phyloP scores from a whole-genome alignment of 805 yeast genomes.

The Isabelozyma heimii region DNA sequence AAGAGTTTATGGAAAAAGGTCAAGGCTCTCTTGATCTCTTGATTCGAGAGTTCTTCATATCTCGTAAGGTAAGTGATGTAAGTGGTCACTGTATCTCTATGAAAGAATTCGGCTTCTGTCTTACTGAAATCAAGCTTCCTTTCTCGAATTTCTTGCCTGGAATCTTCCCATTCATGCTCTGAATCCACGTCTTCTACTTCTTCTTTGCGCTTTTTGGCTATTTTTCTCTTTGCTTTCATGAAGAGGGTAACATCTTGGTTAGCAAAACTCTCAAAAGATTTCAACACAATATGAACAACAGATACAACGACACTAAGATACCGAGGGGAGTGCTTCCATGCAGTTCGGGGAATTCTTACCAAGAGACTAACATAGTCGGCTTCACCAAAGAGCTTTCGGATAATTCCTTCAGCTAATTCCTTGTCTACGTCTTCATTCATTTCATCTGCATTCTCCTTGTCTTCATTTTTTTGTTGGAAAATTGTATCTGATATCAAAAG shows the following conservation, averaged over 20 bases:
- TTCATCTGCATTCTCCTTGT: constrained; percentile 34
- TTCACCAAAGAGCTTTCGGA: constrained; percentile 68
- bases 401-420: constrained; percentile 54
- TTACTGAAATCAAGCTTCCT: constrained; percentile 44
- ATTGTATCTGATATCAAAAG: constrained; percentile 48
- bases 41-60: constrained; percentile 59
- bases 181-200: constrained; percentile 21
- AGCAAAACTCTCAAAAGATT: constrained; percentile 64
- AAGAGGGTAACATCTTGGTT: constrained; percentile 51
- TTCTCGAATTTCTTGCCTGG: constrained; percentile 38
- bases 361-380: constrained; percentile 57
- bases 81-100: constrained; percentile 60
- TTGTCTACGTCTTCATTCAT: constrained; percentile 44
- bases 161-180: constrained; percentile 33
- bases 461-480: constrained; percentile 21
- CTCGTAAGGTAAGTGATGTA: constrained; percentile 61
- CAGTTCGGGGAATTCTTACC: constrained; percentile 58
- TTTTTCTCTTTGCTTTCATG: constrained; percentile 45
- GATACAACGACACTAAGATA: constrained; percentile 62
- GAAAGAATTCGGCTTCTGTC: constrained; percentile 47
- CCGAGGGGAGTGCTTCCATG: constrained; percentile 60
- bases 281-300: constrained; percentile 61
- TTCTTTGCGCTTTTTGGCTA: constrained; percentile 22
- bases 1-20: constrained; percentile 71
- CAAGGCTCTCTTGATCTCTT: constrained; percentile 60